phyloP scores from a whole-genome alignment of 441 rosid species.

The Cnidoscolus chayamansa region DNA sequence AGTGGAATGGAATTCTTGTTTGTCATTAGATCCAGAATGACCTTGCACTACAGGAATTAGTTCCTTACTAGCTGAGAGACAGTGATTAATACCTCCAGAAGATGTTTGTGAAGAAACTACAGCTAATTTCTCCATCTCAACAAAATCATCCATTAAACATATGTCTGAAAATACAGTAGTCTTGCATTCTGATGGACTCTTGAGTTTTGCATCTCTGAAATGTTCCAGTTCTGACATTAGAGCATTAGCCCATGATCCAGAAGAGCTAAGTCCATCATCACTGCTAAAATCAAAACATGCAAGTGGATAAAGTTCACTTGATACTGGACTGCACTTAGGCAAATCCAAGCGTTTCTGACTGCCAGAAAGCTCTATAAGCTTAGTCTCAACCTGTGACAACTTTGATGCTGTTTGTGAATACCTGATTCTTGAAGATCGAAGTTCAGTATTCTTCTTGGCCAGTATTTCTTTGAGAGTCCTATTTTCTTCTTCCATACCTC shows the following conservation, averaged over 20 bases:
- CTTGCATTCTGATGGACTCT: conserved; percentile 25
- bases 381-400: conserved; percentile 65
- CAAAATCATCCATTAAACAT: conserved; percentile 92
- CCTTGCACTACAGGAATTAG: conserved; percentile 30
- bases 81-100: conserved; percentile 23
- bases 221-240: conserved; percentile 48
- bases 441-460: conserved; percentile 73
- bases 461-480: conserved; percentile 78
- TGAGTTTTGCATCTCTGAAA: conserved; percentile 37
- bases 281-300: conserved; percentile 52
- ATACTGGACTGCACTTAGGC: conserved; percentile 25
- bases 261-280: conserved; percentile 66
- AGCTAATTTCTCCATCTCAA: conserved; percentile 93
- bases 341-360: conserved; percentile 41
- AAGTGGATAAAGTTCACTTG: conserved; percentile 39
- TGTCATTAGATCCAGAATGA: conserved; percentile 19
- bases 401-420: conserved; percentile 63
- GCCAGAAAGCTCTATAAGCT: conserved; percentile 39
- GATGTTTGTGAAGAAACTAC: conserved; percentile 41
- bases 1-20: conserved; percentile 29
- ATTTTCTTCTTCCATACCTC: conserved; percentile 86
- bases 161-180: conserved; percentile 40
- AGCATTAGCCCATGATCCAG: conserved; percentile 63
- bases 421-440: conserved; percentile 67
- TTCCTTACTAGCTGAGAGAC: conserved; percentile 24